A percentile compares a stretch with the other conserved stretches of the same genome.
Conservation (phyloP, 1,139 yeast genomes). For the Blastobotrys buckinghamii region DNA sequence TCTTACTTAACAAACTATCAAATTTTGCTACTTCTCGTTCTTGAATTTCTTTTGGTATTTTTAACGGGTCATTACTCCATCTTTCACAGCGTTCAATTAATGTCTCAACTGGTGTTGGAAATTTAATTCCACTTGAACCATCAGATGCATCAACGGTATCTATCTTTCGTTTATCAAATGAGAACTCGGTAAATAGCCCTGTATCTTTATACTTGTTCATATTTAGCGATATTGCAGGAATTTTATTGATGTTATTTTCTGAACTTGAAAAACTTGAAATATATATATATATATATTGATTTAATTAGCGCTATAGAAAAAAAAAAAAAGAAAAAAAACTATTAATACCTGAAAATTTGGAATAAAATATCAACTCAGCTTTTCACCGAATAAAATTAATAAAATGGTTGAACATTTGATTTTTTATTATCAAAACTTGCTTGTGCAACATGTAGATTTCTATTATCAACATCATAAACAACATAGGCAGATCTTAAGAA, state of each 20-base stretch:
- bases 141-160: no score
- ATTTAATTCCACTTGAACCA: no score
- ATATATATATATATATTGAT: background rate
- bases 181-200: no score
- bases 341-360: background rate
- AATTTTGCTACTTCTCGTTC: background rate
- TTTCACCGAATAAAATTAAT: no score
- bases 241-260: no score
- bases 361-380: background rate
- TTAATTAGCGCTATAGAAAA: background rate
- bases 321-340: background rate
- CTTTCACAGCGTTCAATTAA: no score
- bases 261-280: no score
- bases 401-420: background rate
- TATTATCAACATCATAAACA: constrained; percentile 63
- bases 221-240: no score
- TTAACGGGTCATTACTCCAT: no score
- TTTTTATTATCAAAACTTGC: constrained; percentile 29
- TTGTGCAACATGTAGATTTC: constrained; percentile 58
- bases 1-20: background rate
- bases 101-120: no score
- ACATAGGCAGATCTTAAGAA: constrained; percentile 66
- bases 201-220: no score
- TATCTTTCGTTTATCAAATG: no score
- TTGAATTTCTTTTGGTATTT: background rate